Base-by-base conservation (phyloP, 352 stramenopile genomes). In the Pythium apleroticum region DNA sequence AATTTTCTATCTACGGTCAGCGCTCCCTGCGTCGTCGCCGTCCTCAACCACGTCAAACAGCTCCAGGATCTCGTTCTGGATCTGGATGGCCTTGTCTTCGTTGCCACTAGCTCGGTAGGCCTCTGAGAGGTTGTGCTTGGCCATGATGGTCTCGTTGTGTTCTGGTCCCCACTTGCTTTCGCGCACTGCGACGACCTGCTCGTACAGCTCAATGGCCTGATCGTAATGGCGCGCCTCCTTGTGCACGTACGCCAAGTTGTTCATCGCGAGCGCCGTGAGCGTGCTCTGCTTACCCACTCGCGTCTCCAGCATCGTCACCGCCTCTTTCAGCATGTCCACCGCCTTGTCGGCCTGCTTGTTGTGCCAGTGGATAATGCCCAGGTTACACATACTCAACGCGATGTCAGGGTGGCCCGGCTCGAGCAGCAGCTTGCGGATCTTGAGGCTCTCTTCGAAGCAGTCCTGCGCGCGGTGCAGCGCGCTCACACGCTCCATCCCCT, bases 141-240 rank as follows among this genome's bases (percentile, higher is more conserved):
- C 84, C 69, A 92, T 89, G 64, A 95, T 92, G 25, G 83, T 92
- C 60, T 93, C 84, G 57, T 91, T 87, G 67, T 95, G 86, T 54
- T 77, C 68, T 0, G 66, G 39, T 2, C 84, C 86, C 22, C 91
- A 79, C 66, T 88, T 75, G 52, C 75, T 68, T 61, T 86, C 75
- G 22, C 86, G 83, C 22, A 92, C 72, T 43, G 25, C 69, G 22
- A 92, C 74, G n/a, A 90, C 83, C 19, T 90, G 60, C 52, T 87
- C 65, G 57, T 90, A 93, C 55, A 95, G 58, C 54, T 71, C 76
- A 25, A 89, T 82, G 0, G 84, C 81, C 25, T 90, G 70, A 41
- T 86, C 78, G 66, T 88, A 92, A 37, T 85, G 71, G 28, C 76
- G 72, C 31, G 84, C 78, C 46, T 93, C 86, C 66, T 95, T 95